Evolutionary conservation across 805 yeast genomes (phyloP).

Genomic region (Komagataella mondaviorum): DNA sequence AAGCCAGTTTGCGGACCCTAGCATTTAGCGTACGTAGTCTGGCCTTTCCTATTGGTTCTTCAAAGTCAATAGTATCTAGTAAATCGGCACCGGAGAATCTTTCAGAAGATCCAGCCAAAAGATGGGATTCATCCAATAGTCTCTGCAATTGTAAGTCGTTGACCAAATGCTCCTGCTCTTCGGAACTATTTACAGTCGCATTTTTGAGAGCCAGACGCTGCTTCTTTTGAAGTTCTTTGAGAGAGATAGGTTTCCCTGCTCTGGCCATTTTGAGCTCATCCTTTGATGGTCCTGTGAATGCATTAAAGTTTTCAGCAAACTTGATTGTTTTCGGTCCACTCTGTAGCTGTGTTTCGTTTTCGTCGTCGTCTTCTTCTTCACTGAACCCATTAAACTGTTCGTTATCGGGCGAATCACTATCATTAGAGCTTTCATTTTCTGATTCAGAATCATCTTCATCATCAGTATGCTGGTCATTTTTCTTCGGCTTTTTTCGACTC

Average conservation of each 20-base stretch:
- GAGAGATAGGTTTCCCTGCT: slow-evolving; percentile 48
- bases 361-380: slow-evolving; percentile 6
- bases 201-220: slow-evolving; percentile 15
- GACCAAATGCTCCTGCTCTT: slow-evolving; percentile 40
- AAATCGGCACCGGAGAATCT: slow-evolving; percentile 52
- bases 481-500: background rate
- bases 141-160: slow-evolving; percentile 66
- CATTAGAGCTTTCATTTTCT: background rate
- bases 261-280: slow-evolving; percentile 37
- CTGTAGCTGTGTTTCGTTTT: slow-evolving; percentile 6
- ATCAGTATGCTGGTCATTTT: background rate
- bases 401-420: background rate
- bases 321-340: slow-evolving; percentile 21
- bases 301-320: slow-evolving; percentile 19
- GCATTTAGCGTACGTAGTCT: slow-evolving; percentile 50
- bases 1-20: slow-evolving; percentile 36
- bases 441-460: background rate
- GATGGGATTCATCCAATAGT: slow-evolving; percentile 59
- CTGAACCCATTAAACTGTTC: background rate
- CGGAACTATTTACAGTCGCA: slow-evolving; percentile 17
- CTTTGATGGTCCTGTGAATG: slow-evolving; percentile 21
- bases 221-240: slow-evolving; percentile 22
- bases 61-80: slow-evolving; percentile 44
- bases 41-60: slow-evolving; percentile 56
- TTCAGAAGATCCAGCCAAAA: slow-evolving; percentile 24